Evolutionary conservation across 2,329 filamentous ascomycete genomes (phyloP), one percentile per base, ranked within the genome.

Genomic region (Diaporthe humulicola): DNA sequence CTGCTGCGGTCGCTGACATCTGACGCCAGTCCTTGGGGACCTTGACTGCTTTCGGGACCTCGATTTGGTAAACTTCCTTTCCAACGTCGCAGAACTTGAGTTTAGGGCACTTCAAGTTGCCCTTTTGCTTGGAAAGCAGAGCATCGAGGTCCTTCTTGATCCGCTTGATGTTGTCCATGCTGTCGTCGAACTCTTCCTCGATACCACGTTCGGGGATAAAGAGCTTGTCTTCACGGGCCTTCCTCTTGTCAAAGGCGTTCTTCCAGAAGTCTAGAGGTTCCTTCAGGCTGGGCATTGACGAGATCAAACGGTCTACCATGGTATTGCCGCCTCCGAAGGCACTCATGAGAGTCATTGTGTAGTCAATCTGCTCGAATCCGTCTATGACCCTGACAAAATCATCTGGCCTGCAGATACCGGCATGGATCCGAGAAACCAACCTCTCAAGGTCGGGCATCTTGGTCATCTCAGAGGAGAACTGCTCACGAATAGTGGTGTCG

Each of bases 331-430:
- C 90, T 71, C 93, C 91, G 79, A 94, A 94, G 12, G 92, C 89
- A 61, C 90, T 88, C 1, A 98, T 89, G 30, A 98, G 88, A 70
- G 91, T 90, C 89, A 98, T 95, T 0, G 96, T 98, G 82, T 98
- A 97, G 77, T 98, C 95, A 60, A 99, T 98, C 84, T 98, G 96
- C 85, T 98, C 97, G 79, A 98, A 99, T 0, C 97, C 97, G 83
- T 98, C 96, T 0, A 99, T 88, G 0, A 98, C 96, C 64, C 93
- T 94, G 60, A 98, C 92, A 82, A 99, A 99, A 81, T 99, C 97
- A 73, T 97, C 94, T 0, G 95, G 91, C 80, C 92, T 95, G 85
- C 96, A 98, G n/a, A 92, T 92, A 0, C 95, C 94, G 0, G 97
- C 97, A 80, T 99, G 97, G 15, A 99, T 93, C 12, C 97, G 93